Percentiles rank a stretch among this genome's conserved stretches.
phyloP scores from a whole-genome alignment of 2,329 filamentous ascomycete genomes.

The Rhynchosporium secalis region DNA sequence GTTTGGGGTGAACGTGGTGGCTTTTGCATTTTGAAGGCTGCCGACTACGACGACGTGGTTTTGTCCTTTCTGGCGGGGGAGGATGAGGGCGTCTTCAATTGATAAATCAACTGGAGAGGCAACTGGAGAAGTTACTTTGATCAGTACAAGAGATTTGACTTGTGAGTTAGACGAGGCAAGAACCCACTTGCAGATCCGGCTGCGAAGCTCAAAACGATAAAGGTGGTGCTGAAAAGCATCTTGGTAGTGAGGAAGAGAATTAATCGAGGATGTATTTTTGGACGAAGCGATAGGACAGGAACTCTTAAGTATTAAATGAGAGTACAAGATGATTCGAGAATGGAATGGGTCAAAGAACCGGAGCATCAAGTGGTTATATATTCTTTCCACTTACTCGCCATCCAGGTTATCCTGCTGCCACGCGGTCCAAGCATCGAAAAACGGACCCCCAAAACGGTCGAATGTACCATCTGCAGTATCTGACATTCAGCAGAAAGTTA shows the following conservation, averaged over 20 bases:
- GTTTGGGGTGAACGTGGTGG: slow-evolving; percentile 12
- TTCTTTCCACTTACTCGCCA: not conserved
- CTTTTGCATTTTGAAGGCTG: slow-evolving; percentile 2
- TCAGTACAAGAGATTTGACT: not conserved
- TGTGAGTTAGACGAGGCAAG: not conserved
- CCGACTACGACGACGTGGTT: slow-evolving; percentile 14
- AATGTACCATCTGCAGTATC: not conserved
- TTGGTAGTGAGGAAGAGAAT: not conserved
- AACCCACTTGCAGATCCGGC: slow-evolving; percentile 15
- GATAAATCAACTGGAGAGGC: not conserved
- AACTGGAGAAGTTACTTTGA: not conserved
- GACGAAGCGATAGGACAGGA: not conserved
- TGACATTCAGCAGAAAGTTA: not conserved
- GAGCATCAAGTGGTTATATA: not conserved
- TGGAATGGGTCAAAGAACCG: not conserved
- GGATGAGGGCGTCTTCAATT: slow-evolving; percentile 1
- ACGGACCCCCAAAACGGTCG: no score
- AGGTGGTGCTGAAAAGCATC: slow-evolving; percentile 10
- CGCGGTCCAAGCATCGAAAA: no score
- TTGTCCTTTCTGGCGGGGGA: not conserved
- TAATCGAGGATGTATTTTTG: not conserved
- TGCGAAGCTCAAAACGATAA: slow-evolving; percentile 7
- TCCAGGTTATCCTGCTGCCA: not conserved
- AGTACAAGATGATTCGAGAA: not conserved
- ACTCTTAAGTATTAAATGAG: not conserved